A percentile compares a stretch with the other conserved stretches of the same genome.
Conservation (phyloP, 192 early-diverging fungal genomes). For the Coemansia sp. region DNA sequence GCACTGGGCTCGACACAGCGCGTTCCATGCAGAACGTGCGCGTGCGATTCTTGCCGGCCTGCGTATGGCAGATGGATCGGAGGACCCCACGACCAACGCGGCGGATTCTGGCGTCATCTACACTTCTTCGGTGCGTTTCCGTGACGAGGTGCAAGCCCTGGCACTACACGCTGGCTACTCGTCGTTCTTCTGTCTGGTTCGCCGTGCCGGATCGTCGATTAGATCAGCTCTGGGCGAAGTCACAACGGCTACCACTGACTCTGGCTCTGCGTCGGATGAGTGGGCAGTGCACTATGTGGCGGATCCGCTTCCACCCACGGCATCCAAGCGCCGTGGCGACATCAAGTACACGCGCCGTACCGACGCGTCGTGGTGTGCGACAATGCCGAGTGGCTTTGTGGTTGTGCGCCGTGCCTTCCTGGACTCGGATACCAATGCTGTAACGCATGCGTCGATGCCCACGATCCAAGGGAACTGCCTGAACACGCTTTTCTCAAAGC, state of each 20-base stretch:
- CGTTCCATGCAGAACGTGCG: conserved; percentile 13
- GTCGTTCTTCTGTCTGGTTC: conserved; percentile 21
- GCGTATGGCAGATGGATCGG: conserved; percentile 3
- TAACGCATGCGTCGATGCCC: conserved; percentile 22
- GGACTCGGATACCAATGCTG: conserved; percentile 1
- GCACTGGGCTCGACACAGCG: conserved; percentile 17
- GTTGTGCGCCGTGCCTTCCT: conserved; percentile 25
- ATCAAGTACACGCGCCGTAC: conserved; percentile 21
- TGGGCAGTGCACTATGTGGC: conserved; percentile 24
- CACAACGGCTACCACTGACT: not conserved
- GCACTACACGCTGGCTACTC: conserved; percentile 39
- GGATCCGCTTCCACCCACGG: conserved; percentile 6
- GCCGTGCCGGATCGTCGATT: not conserved
- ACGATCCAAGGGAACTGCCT: conserved; percentile 56
- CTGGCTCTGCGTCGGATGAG: too few species aligned
- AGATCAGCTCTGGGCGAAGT: not conserved
- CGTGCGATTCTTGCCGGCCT: conserved; percentile 21
- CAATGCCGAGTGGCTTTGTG: conserved; percentile 35
- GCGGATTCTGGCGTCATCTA: conserved; percentile 5
- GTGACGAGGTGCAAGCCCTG: conserved; percentile 39
- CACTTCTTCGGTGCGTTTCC: conserved; percentile 11
- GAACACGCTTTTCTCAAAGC: conserved; percentile 93
- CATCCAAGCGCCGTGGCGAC: conserved; percentile 13
- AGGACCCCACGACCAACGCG: not conserved
- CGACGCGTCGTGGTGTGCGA: conserved; percentile 37